Conservation (phyloP, 345 rosid species). For the Gossypium stocksii region DNA sequence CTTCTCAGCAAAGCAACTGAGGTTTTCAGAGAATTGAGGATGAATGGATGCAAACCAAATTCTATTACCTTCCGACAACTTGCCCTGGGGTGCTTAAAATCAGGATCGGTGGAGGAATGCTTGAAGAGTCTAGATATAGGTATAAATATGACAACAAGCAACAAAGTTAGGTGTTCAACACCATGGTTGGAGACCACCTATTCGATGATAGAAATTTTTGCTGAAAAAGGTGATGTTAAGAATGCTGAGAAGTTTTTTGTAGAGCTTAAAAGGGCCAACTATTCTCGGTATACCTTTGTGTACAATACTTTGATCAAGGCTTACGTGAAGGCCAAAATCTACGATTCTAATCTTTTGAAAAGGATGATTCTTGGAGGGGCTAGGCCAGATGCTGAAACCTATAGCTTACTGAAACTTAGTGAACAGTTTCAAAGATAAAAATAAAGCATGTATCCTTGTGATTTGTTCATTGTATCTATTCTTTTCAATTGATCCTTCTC, state of each 20-base stretch:
- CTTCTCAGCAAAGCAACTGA: conserved; percentile 53
- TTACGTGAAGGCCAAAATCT: conserved; percentile 67
- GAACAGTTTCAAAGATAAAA: conserved; percentile 46
- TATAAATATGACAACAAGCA: conserved; percentile 37
- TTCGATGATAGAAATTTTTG: conserved; percentile 60
- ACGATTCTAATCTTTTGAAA: conserved; percentile 65
- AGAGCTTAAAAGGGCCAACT: conserved; percentile 63
- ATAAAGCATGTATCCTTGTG: neutral
- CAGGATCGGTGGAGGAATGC: conserved; percentile 56
- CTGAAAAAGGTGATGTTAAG: conserved; percentile 66
- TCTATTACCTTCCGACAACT: conserved; percentile 78
- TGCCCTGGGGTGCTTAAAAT: conserved; percentile 81
- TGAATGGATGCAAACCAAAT: conserved; percentile 57
- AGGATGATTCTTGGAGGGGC: conserved; percentile 94
- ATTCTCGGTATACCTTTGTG: conserved; percentile 68
- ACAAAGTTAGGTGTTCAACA: conserved; percentile 52
- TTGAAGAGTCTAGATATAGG: conserved; percentile 65
- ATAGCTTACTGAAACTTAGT: conserved; percentile 69
- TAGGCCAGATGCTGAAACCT: conserved; percentile 90
- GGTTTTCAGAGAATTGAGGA: conserved; percentile 60
- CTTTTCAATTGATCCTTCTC: conserved; percentile 8
- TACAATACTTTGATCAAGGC: conserved; percentile 73
- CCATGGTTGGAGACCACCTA: conserved; percentile 91
- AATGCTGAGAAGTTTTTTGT: conserved; percentile 72
- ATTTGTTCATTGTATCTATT: conserved; percentile 10